Evolutionary conservation across 1,139 yeast species (phyloP).

Genomic region (Schwanniomyces etchellsii): DNA sequence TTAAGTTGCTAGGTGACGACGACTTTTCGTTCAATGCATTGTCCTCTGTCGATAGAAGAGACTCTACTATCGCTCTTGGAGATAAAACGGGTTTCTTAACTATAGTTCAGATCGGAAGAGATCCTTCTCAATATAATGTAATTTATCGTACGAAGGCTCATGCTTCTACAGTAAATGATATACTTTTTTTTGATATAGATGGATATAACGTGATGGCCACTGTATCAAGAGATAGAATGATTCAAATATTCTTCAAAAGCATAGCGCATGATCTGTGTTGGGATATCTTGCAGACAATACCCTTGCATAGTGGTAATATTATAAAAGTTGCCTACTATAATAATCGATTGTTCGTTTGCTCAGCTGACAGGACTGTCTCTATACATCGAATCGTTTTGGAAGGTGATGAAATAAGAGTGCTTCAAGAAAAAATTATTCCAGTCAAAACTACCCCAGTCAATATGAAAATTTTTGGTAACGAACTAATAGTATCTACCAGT

Average conservation of each 20-base stretch:
- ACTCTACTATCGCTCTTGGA: slow-evolving; percentile 30
- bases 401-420: slow-evolving; percentile 13
- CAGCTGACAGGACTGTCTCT: slow-evolving; percentile 55
- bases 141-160: slow-evolving; percentile 37
- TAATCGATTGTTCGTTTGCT: slow-evolving; percentile 42
- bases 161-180: slow-evolving; percentile 43
- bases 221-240: slow-evolving; percentile 57
- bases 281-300: slow-evolving; percentile 52
- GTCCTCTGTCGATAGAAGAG: slow-evolving; percentile 20
- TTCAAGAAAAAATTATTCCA: slow-evolving; percentile 42
- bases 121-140: slow-evolving; percentile 4
- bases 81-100: slow-evolving; percentile 43
- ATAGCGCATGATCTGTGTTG: slow-evolving; percentile 20
- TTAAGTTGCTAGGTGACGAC: slow-evolving; percentile 5
- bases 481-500: slow-evolving; percentile 45
- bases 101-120: slow-evolving; percentile 11
- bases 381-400: slow-evolving; percentile 35
- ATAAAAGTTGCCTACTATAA: slow-evolving; percentile 27
- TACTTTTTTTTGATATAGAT: slow-evolving; percentile 23
- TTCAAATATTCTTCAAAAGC: slow-evolving; percentile 41
- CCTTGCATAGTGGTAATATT: slow-evolving; percentile 53
- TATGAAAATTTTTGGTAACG: slow-evolving; percentile 25
- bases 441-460: slow-evolving; percentile 45
- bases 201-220: slow-evolving; percentile 27
- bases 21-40: slow-evolving; percentile 23